A percentile compares a stretch with the other conserved stretches of the same genome.
These are phyloP conservation scores for Westerdykella sp. DNA, from an alignment of 2,329 filamentous ascomycete genomes.

Conservation along the genomic window DNA sequence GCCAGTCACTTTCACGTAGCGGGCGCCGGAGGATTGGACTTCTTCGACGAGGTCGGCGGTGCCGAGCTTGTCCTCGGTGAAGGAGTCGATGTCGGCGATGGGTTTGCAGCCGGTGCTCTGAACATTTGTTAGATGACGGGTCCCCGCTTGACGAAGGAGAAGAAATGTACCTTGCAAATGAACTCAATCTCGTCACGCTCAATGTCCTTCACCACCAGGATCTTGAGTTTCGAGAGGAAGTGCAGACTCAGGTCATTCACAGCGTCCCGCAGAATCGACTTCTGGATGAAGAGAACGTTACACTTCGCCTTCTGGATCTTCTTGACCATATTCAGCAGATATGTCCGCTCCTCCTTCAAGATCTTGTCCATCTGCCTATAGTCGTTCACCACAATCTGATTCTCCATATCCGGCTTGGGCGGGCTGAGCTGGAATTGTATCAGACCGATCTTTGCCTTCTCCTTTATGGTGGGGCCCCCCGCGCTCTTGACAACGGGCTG, in stretches of 20 bases:
- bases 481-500: conserved; percentile 92
- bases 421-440: conserved; percentile 99
- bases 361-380: conserved; percentile 99
- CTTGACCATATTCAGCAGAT: conserved; percentile 97
- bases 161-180: conserved; percentile 67
- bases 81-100: conserved; percentile 95
- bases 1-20: conserved; percentile 91
- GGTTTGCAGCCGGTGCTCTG: conserved; percentile 93
- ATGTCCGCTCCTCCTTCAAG: conserved; percentile 96
- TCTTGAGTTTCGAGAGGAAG: conserved; percentile 95
- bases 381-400: conserved; percentile 98
- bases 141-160: too few relatives aligned
- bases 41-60: conserved; percentile 92
- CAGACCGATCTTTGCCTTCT: conserved; percentile 93
- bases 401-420: conserved; percentile 99
- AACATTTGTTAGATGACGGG: conserved; percentile 5
- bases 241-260: conserved; percentile 97
- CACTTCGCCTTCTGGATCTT: conserved; percentile 99
- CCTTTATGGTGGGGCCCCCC: conserved; percentile 83
- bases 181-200: conserved; percentile 99
- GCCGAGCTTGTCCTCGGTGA: conserved; percentile 96
- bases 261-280: conserved; percentile 94
- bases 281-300: conserved; percentile 96
- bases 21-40: conserved; percentile 75
- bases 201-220: conserved; percentile 93